Percentiles rank a stretch among this genome's conserved stretches.
Evolutionary conservation across 31 red algal genomes (phyloP).

Genomic region (Bonnemaisonia californica): DNA sequence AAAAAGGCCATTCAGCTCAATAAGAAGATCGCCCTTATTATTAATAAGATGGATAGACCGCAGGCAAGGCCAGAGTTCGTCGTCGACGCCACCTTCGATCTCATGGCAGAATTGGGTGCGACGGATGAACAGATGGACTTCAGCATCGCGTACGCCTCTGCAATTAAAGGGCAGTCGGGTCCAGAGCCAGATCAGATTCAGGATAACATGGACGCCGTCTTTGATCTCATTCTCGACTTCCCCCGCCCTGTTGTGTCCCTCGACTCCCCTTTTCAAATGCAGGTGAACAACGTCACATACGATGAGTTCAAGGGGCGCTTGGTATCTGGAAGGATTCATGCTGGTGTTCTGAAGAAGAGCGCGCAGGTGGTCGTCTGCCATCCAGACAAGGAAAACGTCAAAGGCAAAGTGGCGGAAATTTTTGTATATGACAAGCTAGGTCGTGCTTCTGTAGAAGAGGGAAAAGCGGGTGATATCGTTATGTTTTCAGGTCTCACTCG

Average conservation of each 20-base stretch:
- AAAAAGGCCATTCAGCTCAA: slow-evolving; percentile 86
- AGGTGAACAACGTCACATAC: slow-evolving; percentile 86
- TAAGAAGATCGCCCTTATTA: slow-evolving; percentile 78
- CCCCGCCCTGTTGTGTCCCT: slow-evolving; percentile 69
- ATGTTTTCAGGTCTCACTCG: slow-evolving; percentile 71
- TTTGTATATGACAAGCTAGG: slow-evolving; percentile 92
- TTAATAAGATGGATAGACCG: slow-evolving; percentile 96
- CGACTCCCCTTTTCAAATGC: slow-evolving; percentile 78
- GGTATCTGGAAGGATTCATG: slow-evolving; percentile 76
- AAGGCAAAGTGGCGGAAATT: slow-evolving; percentile 76
- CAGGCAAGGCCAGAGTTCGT: slow-evolving; percentile 79
- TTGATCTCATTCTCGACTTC: slow-evolving; percentile 82
- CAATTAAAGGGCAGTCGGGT: slow-evolving; percentile 78
- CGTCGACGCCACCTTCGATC: slow-evolving; percentile 83
- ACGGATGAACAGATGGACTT: slow-evolving; percentile 96
- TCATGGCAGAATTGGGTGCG: slow-evolving; percentile 87
- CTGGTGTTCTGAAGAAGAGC: slow-evolving; percentile 61
- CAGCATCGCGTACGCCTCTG: slow-evolving; percentile 83
- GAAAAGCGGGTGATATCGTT: slow-evolving; percentile 91
- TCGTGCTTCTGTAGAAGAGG: slow-evolving; percentile 61
- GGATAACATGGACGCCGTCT: slow-evolving; percentile 80
- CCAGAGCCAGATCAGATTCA: slow-evolving; percentile 50
- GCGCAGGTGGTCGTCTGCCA: slow-evolving; percentile 67
- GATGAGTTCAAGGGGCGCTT: slow-evolving; percentile 95
- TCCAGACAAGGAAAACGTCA: slow-evolving; percentile 55